phyloP scores from a whole-genome alignment of 2,329 filamentous ascomycete species.

The Xylariaceae sp. region DNA sequence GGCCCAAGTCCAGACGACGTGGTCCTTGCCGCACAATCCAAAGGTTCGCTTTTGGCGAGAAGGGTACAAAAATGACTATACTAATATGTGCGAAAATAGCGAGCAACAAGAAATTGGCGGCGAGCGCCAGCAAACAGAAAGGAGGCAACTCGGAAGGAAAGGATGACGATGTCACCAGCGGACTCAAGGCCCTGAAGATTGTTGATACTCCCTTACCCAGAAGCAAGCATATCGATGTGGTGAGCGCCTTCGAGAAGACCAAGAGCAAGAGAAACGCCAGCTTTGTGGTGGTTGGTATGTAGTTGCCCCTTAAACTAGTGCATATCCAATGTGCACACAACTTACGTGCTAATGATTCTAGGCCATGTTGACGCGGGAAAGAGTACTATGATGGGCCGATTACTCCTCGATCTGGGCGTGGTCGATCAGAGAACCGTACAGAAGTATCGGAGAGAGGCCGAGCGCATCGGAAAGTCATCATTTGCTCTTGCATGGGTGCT shows the following conservation, averaged over 20 bases:
- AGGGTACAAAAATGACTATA: slow-evolving; percentile 46
- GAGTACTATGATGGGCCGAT: slow-evolving; percentile 93
- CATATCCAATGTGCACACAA: background rate
- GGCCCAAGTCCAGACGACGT: slow-evolving; percentile 88
- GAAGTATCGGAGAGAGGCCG: slow-evolving; percentile 80
- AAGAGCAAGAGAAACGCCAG: slow-evolving; percentile 75
- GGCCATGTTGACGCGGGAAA: slow-evolving; percentile 97
- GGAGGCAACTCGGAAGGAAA: slow-evolving; percentile 31
- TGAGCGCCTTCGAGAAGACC: slow-evolving; percentile 71
- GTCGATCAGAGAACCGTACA: slow-evolving; percentile 85
- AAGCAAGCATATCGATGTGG: slow-evolving; percentile 78
- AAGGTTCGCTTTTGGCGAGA: slow-evolving; percentile 66
- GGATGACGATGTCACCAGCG: slow-evolving; percentile 31
- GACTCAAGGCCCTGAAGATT: slow-evolving; percentile 40
- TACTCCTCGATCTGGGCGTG: slow-evolving; percentile 81
- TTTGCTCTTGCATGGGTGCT: slow-evolving; percentile 97
- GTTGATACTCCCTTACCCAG: slow-evolving; percentile 53
- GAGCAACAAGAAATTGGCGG: slow-evolving; percentile 41
- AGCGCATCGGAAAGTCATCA: slow-evolving; percentile 87
- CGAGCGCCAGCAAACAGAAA: slow-evolving; percentile 38
- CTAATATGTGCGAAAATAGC: slow-evolving; percentile 47
- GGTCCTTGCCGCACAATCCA: slow-evolving; percentile 79
- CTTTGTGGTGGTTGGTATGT: slow-evolving; percentile 84
- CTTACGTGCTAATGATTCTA: slow-evolving; percentile 33
- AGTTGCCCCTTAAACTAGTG: background rate